These are phyloP conservation scores for Nemania abortiva DNA, from an alignment of 2,329 filamentous ascomycete species.

Conservation along the genomic window DNA sequence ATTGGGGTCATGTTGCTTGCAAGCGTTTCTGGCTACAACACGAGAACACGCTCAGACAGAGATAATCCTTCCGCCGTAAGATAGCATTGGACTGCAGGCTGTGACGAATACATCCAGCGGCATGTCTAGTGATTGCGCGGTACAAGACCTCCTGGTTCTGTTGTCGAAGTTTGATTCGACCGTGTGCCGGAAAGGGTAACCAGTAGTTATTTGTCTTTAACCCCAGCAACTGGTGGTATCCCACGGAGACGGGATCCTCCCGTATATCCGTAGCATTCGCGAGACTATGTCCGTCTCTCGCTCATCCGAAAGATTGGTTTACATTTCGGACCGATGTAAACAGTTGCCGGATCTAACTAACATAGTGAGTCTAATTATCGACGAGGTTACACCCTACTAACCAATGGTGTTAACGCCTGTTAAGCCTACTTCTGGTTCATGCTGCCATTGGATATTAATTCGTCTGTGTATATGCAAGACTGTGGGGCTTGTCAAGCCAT, in stretches of 20 bases:
- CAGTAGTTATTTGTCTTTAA: conserved; percentile 3
- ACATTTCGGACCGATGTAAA: not conserved
- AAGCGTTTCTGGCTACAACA: conserved; percentile 87
- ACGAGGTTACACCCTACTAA: conserved; percentile 1
- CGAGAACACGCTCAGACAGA: conserved; percentile 75
- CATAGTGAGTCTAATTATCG: conserved; percentile 14
- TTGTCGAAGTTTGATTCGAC: conserved; percentile 10
- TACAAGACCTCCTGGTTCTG: conserved; percentile 3
- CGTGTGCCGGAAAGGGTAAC: not conserved
- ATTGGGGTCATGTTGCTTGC: conserved; percentile 85
- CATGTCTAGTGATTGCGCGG: conserved; percentile 1
- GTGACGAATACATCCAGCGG: conserved; percentile 19
- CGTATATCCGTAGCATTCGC: conserved; percentile 14
- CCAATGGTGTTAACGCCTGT: conserved; percentile 22
- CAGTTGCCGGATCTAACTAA: conserved; percentile 11
- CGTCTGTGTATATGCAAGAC: conserved; percentile 23
- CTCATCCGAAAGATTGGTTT: not conserved
- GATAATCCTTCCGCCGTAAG: conserved; percentile 56
- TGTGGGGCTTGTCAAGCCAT: conserved; percentile 28
- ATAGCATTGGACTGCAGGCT: conserved; percentile 16
- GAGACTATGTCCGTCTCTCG: not conserved
- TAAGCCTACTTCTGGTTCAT: conserved; percentile 3
- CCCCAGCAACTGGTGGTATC: not conserved
- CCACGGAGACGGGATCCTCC: not conserved
- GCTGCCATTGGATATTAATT: conserved; percentile 28